phyloP scores from a whole-genome alignment of 2,329 filamentous ascomycete genomes.

The Trichoderma sp. region DNA sequence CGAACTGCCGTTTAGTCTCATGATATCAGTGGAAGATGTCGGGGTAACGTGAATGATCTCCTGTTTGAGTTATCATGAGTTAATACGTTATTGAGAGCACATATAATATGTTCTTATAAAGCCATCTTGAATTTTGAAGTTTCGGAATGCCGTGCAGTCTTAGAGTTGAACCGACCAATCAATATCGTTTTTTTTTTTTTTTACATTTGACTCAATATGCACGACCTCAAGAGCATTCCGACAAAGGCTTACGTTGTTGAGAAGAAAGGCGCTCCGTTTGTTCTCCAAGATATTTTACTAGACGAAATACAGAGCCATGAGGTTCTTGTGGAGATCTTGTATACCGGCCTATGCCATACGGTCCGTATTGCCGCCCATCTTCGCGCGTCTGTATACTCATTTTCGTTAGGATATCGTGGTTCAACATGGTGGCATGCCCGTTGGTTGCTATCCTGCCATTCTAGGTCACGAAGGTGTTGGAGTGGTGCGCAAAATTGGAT shows the following conservation, averaged over 20 bases:
- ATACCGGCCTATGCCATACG: neutral
- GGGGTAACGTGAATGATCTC: neutral
- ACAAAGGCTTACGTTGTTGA: neutral
- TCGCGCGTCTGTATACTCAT: neutral
- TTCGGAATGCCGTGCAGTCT: neutral
- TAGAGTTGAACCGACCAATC: neutral
- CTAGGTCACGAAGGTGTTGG: neutral
- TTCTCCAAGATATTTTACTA: neutral
- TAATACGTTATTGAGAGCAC: neutral
- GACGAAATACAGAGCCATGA: neutral
- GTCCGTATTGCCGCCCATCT: neutral
- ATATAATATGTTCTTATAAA: neutral
- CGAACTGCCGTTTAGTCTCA: neutral
- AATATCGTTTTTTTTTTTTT: neutral
- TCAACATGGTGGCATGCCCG: neutral
- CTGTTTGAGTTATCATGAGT: neutral
- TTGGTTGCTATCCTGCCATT: neutral
- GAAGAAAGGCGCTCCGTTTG: neutral
- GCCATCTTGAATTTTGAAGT: neutral
- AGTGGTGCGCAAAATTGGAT: neutral
- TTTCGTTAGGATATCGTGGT: neutral
- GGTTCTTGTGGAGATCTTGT: neutral
- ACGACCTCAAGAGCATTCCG: neutral
- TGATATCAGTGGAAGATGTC: neutral
- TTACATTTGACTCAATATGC: neutral